These are phyloP conservation scores for Phaseolus lunatus DNA, from an alignment of 306 rosid species.

Conservation along the genomic window DNA sequence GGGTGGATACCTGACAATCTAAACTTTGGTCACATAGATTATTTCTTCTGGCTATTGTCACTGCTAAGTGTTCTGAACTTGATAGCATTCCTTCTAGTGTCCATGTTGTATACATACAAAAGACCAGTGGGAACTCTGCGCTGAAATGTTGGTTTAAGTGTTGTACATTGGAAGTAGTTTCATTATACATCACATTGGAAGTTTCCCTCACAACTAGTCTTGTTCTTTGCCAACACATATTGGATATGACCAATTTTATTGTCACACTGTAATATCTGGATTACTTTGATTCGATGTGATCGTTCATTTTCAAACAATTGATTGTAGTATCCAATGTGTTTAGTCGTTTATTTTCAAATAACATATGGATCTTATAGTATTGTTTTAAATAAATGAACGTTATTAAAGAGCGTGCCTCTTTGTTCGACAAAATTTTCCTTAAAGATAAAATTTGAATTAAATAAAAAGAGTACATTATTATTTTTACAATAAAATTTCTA, in stretches of 20 bases:
- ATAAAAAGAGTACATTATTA: too few relatives aligned
- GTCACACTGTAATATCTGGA: constrained; percentile 5
- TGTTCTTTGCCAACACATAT: constrained; percentile 17
- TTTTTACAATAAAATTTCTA: too few relatives aligned
- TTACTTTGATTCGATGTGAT: too few relatives aligned
- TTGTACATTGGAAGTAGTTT: constrained; percentile 20
- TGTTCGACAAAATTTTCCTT: too few relatives aligned
- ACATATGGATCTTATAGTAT: too few relatives aligned
- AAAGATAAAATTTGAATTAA: too few relatives aligned
- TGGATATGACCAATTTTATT: constrained; percentile 10
- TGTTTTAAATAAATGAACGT: too few relatives aligned
- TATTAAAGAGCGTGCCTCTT: too few relatives aligned
- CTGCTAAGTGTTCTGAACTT: constrained; percentile 71
- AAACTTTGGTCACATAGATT: constrained; percentile 79
- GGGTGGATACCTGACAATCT: constrained; percentile 94
- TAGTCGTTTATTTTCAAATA: too few relatives aligned
- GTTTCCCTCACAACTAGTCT: constrained; percentile 26
- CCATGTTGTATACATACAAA: constrained; percentile 71
- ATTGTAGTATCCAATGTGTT: too few relatives aligned
- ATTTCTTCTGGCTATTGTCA: constrained; percentile 81
- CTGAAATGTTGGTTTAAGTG: constrained; percentile 33
- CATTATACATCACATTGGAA: not conserved
- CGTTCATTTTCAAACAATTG: too few relatives aligned
- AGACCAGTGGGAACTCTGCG: constrained; percentile 56
- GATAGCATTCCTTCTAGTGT: constrained; percentile 56